A percentile compares a stretch with the other conserved stretches of the same genome.
phyloP scores from a whole-genome alignment of 495 filamentous ascomycete species.

The Neurospora sp. region DNA sequence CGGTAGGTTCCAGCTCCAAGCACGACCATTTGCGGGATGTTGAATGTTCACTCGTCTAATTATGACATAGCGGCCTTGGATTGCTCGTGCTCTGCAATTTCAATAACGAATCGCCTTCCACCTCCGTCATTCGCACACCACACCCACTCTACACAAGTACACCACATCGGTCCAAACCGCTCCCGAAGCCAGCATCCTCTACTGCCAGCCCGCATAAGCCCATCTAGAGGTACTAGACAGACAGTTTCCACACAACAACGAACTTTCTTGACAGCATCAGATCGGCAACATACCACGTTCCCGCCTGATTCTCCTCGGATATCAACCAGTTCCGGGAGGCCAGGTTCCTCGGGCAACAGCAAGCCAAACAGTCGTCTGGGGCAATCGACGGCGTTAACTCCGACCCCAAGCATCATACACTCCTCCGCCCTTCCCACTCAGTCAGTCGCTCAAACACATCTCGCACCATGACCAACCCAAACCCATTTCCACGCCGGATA shows the following conservation, averaged over 20 bases:
- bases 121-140: background rate
- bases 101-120: background rate
- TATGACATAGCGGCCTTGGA: background rate
- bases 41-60: background rate
- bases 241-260: background rate
- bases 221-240: background rate
- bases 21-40: background rate
- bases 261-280: background rate
- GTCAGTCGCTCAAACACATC: background rate
- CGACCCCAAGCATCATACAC: background rate
- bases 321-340: background rate
- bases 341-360: background rate
- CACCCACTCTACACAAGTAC: background rate
- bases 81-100: background rate
- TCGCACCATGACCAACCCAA: background rate
- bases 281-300: background rate
- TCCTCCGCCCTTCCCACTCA: background rate
- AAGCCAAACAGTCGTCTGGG: background rate
- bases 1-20: background rate
- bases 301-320: background rate
- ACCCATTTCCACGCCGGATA: slow-evolving; percentile 22
- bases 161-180: background rate
- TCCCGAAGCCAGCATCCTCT: background rate
- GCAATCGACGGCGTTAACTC: background rate
- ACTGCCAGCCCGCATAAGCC: background rate